Conservation (phyloP, 805 yeast species). For the Spathaspora passalidarum region DNA sequence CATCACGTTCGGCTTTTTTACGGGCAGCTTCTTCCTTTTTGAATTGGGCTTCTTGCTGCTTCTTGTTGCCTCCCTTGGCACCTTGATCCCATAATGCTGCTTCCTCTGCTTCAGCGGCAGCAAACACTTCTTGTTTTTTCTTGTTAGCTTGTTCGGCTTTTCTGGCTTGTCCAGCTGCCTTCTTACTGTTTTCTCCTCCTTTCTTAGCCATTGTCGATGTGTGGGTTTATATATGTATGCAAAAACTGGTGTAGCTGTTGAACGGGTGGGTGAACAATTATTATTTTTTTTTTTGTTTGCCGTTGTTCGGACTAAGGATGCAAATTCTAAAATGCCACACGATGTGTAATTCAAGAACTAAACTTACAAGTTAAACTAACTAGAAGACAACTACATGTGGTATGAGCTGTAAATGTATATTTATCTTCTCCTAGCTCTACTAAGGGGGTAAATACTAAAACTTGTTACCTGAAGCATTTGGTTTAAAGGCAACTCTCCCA, state of each 20-base stretch:
- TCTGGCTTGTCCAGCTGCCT: constrained; percentile 61
- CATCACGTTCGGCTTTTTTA: constrained; percentile 81
- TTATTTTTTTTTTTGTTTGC: neutral
- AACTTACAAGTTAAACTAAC: no score
- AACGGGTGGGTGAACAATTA: neutral
- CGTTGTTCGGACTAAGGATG: no score
- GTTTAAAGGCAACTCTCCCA: constrained; percentile 43
- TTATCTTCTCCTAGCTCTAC: no score
- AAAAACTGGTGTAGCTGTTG: neutral
- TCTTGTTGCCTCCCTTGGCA: constrained; percentile 63
- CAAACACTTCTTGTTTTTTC: constrained; percentile 51
- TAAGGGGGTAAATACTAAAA: no score
- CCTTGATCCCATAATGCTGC: constrained; percentile 70
- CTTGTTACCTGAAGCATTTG: constrained; percentile 9
- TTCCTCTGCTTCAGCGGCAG: constrained; percentile 49
- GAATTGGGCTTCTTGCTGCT: constrained; percentile 64
- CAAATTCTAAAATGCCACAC: no score
- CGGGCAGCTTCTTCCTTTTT: constrained; percentile 74
- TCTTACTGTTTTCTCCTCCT: constrained; percentile 50
- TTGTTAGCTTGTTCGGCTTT: constrained; percentile 64
- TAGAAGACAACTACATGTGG: no score
- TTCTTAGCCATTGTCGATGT: constrained; percentile 42
- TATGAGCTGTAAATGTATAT: no score
- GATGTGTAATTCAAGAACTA: no score
- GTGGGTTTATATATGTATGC: neutral